Evolutionary conservation across 257 asterid genomes (phyloP).

Genomic region (Phtheirospermum japonicum): DNA sequence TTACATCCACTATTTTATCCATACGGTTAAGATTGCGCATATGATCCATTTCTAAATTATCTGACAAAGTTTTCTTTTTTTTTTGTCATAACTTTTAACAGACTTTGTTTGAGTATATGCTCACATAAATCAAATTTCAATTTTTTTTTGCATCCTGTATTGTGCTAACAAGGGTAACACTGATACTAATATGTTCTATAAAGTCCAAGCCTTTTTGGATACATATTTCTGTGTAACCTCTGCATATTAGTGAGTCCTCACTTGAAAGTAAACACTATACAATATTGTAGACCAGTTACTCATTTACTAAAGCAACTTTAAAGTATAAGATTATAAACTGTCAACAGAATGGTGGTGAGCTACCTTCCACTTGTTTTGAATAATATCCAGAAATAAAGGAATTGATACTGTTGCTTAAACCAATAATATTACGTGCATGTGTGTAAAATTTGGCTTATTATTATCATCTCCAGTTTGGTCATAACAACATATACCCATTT

Average conservation of each 20-base stretch:
- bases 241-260: conserved; percentile 5
- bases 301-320: no score
- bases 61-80: no score
- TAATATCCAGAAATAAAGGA: not conserved
- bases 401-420: not conserved
- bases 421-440: not conserved
- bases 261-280: not conserved
- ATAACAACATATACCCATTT: not conserved
- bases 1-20: not conserved
- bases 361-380: not conserved
- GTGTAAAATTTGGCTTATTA: not conserved
- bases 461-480: not conserved
- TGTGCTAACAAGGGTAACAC: not conserved
- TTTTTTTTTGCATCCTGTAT: not conserved
- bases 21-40: not conserved
- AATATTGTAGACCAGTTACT: not conserved
- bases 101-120: not conserved
- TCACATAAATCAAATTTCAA: not conserved
- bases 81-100: no score
- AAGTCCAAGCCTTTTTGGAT: not conserved
- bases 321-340: not conserved
- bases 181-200: not conserved
- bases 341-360: not conserved
- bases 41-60: not conserved
- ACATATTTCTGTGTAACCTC: not conserved